These are phyloP conservation scores for Plasmodium knowlesi DNA, from an alignment of 169 alveolate species.

Conservation along the genomic window DNA sequence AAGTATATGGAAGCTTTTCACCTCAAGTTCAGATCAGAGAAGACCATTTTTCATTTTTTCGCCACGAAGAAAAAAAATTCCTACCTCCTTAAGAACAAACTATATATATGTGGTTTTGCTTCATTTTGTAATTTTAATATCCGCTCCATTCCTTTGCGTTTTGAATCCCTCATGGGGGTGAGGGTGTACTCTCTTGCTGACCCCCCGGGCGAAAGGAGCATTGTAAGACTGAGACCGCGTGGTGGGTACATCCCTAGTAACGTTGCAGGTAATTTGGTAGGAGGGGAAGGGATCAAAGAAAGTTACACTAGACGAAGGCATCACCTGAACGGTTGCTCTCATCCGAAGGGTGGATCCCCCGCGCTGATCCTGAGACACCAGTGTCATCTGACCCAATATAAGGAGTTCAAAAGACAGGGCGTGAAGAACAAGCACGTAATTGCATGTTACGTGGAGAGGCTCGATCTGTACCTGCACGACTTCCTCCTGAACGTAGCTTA, in stretches of 20 bases:
- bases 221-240: not conserved
- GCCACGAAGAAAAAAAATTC: not conserved
- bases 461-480: constrained; percentile 18
- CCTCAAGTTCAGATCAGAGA: not conserved
- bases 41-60: not conserved
- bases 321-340: not conserved
- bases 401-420: not conserved
- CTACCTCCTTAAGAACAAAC: not conserved
- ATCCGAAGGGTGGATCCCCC: not conserved
- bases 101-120: not conserved
- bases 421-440: not conserved
- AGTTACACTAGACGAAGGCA: not conserved
- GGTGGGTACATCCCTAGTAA: not conserved
- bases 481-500: constrained; percentile 12
- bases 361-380: constrained; percentile 5
- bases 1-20: not conserved
- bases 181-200: not conserved
- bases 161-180: not conserved
- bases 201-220: not conserved
- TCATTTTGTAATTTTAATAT: constrained; percentile 19
- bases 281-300: not conserved
- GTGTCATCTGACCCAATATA: not conserved
- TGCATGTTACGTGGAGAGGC: not conserved
- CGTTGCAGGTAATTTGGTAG: not conserved
- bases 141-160: not conserved